phyloP scores from a whole-genome alignment of 2,329 filamentous ascomycete species.

The Colletotrichum sp. region DNA sequence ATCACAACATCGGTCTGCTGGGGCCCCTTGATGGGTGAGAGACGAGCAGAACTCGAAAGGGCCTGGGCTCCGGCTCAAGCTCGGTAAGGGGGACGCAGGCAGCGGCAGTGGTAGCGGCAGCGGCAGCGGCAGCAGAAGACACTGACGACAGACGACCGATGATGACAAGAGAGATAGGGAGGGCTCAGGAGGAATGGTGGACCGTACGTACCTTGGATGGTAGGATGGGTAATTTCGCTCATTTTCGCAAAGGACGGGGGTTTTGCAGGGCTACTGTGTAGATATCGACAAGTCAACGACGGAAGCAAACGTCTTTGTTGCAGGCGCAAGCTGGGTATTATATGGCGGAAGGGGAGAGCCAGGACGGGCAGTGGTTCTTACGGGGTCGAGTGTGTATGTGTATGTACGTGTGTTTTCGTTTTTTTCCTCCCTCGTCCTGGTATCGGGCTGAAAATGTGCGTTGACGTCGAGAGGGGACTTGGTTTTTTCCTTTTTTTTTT shows the following conservation, averaged over 20 bases:
- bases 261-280: constrained; percentile 5
- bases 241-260: constrained; percentile 37
- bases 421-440: neutral
- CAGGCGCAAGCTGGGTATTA: neutral
- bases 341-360: constrained; percentile 13
- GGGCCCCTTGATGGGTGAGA: neutral
- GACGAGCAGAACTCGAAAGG: neutral
- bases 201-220: constrained; percentile 59
- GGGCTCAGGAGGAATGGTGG: neutral
- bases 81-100: neutral
- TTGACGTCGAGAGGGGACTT: neutral
- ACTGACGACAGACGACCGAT: neutral
- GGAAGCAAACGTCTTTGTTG: neutral
- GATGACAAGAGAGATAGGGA: neutral
- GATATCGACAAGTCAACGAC: constrained; percentile 13
- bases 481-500: neutral
- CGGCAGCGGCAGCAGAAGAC: neutral
- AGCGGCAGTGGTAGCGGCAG: neutral
- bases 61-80: neutral
- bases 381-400: neutral
- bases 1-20: neutral
- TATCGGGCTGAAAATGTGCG: neutral
- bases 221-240: constrained; percentile 61
- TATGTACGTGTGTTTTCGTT: neutral
- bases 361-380: constrained; percentile 4